Evolutionary conservation across 768 basidiomycete species (phyloP).

Genomic region (Sporobolomyces roseus): DNA sequence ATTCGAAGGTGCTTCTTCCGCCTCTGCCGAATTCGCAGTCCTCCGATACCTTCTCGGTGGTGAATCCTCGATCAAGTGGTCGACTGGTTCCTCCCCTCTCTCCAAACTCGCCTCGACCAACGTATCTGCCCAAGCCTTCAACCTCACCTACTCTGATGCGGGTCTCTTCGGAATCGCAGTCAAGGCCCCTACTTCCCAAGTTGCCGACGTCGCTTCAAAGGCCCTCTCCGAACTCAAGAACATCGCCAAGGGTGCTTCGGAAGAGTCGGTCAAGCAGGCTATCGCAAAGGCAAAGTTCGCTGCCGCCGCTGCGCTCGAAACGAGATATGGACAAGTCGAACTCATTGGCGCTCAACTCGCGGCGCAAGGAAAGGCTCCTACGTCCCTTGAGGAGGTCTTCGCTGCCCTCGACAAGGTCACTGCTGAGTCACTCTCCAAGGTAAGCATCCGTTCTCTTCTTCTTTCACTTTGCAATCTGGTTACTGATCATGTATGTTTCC

Average conservation of each 20-base stretch:
- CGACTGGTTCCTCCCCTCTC: constrained; percentile 66
- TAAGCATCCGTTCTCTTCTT: constrained; percentile 46
- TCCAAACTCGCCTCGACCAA: constrained; percentile 59
- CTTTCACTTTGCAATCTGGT: neutral
- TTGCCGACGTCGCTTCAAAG: constrained; percentile 65
- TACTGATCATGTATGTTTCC: neutral
- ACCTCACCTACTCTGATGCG: constrained; percentile 88
- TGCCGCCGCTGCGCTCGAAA: constrained; percentile 67
- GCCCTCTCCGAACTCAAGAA: constrained; percentile 66
- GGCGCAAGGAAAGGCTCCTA: constrained; percentile 47
- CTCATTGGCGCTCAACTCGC: constrained; percentile 64
- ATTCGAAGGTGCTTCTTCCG: constrained; percentile 73
- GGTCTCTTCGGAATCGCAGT: constrained; percentile 77
- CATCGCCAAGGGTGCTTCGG: constrained; percentile 52
- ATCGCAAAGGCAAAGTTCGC: constrained; percentile 83
- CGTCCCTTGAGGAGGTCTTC: constrained; percentile 61
- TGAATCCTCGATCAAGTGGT: constrained; percentile 79
- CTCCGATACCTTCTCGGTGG: constrained; percentile 78
- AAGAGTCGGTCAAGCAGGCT: constrained; percentile 73
- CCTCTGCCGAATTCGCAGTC: constrained; percentile 68
- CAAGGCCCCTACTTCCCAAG: constrained; percentile 62
- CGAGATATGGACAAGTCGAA: constrained; percentile 62
- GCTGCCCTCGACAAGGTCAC: constrained; percentile 68
- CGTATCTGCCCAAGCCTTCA: constrained; percentile 66
- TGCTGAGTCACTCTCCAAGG: constrained; percentile 66